Conservation (phyloP, 768 basidiomycete species). For the Mrakia gelida region DNA sequence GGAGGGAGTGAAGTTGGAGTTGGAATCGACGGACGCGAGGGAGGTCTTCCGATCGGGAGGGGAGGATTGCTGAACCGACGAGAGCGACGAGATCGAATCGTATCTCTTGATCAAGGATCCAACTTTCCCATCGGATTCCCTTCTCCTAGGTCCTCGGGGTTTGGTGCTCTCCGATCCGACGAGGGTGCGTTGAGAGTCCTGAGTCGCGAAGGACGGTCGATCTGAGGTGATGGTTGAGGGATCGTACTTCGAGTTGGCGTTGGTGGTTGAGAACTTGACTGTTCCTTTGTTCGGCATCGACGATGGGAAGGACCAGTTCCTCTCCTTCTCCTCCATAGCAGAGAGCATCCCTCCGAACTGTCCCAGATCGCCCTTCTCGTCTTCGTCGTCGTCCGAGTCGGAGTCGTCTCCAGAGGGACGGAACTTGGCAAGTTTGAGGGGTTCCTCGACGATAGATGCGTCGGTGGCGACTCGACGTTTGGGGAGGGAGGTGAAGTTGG, state of each 20-base stretch:
- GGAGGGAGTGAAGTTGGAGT: not conserved
- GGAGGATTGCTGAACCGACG: not conserved
- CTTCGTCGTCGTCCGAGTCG: slow-evolving; percentile 4
- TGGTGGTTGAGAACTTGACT: not conserved
- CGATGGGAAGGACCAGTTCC: not conserved
- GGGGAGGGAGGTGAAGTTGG: not conserved
- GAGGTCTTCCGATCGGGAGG: not conserved
- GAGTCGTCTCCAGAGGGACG: not conserved
- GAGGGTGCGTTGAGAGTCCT: slow-evolving; percentile 1
- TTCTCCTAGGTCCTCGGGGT: not conserved
- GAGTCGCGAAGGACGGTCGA: not conserved
- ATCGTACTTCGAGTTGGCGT: not conserved
- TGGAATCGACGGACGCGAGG: not conserved
- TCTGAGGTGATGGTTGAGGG: not conserved
- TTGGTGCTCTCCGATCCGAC: not conserved
- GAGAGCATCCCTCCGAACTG: not conserved
- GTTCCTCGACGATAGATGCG: not conserved
- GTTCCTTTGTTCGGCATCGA: not conserved
- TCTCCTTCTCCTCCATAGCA: not conserved
- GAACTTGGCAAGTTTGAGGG: not conserved
- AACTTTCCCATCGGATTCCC: not conserved
- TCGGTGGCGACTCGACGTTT: not conserved
- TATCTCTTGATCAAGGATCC: not conserved
- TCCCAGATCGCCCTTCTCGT: slow-evolving; percentile 5
- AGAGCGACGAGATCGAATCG: not conserved